Conservation (phyloP, 345 rosid species). For the Boechera retrofracta region DNA sequence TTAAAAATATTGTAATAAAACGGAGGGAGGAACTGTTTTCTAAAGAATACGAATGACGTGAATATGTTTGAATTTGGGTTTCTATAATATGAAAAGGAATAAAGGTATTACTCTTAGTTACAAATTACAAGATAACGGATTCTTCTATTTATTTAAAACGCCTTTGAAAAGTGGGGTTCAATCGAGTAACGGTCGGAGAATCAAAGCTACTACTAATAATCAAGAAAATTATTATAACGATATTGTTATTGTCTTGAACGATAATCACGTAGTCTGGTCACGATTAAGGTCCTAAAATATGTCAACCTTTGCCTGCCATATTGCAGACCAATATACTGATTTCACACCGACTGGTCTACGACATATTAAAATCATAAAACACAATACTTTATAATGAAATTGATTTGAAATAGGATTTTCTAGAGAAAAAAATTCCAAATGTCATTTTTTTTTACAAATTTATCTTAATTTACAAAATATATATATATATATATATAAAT, state of each 20-base stretch:
- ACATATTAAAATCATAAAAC: background rate
- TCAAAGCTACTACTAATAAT: constrained; percentile 21
- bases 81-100: background rate
- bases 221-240: background rate
- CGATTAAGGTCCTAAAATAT: constrained; percentile 31
- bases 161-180: background rate
- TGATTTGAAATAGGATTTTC: background rate
- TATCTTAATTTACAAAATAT: too few relatives aligned
- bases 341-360: constrained; percentile 36
- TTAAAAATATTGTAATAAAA: too few relatives aligned
- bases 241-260: constrained; percentile 1
- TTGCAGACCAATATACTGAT: constrained; percentile 20
- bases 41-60: too few relatives aligned
- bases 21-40: too few relatives aligned
- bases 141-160: background rate
- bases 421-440: too few relatives aligned
- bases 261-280: constrained; percentile 38
- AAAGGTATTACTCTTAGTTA: background rate
- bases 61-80: background rate
- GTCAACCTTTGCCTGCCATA: constrained; percentile 43
- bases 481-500: too few relatives aligned
- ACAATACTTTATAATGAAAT: background rate
- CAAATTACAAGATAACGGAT: background rate
- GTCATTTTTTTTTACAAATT: too few relatives aligned
- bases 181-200: background rate